These are phyloP conservation scores for Urtica urens DNA, from an alignment of 306 rosid genomes.

Conservation along the genomic window DNA sequence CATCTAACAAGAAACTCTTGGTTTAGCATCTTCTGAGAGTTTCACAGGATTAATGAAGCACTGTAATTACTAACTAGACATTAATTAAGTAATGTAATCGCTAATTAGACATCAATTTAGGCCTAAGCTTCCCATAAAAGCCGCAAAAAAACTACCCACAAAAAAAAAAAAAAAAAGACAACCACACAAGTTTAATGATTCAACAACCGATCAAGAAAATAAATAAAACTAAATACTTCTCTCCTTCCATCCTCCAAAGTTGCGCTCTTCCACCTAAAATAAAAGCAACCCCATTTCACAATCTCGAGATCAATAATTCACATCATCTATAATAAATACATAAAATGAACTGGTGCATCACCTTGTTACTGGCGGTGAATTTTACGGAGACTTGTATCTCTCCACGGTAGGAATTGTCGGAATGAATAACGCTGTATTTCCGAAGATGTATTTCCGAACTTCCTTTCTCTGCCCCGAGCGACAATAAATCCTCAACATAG, in stretches of 20 bases:
- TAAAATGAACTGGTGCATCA: neutral
- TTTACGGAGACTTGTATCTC: slow-evolving; percentile 63
- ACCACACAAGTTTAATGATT: neutral
- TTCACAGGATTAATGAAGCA: no score
- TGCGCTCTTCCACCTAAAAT: slow-evolving; percentile 34
- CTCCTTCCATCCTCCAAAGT: slow-evolving; percentile 66
- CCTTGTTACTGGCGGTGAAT: neutral
- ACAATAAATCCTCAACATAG: slow-evolving; percentile 45
- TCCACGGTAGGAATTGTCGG: slow-evolving; percentile 47
- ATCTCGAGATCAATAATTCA: no score
- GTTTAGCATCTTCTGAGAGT: no score
- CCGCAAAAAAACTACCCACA: neutral
- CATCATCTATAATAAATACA: neutral
- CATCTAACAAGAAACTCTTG: no score
- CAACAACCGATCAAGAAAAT: no score
- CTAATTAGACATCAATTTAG: no score
- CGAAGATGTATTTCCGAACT: slow-evolving; percentile 32
- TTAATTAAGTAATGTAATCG: no score
- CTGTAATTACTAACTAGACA: no score
- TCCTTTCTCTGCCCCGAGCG: slow-evolving; percentile 52
- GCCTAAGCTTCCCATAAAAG: no score
- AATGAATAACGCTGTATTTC: slow-evolving; percentile 48
- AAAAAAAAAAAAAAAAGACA: no score
- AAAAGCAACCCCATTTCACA: neutral
- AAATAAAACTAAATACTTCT: slow-evolving; percentile 14